Evolutionary conservation across 495 filamentous ascomycete genomes (phyloP), one percentile per base, ranked within the genome.

Genomic region (Penicillium bialowiezense): DNA sequence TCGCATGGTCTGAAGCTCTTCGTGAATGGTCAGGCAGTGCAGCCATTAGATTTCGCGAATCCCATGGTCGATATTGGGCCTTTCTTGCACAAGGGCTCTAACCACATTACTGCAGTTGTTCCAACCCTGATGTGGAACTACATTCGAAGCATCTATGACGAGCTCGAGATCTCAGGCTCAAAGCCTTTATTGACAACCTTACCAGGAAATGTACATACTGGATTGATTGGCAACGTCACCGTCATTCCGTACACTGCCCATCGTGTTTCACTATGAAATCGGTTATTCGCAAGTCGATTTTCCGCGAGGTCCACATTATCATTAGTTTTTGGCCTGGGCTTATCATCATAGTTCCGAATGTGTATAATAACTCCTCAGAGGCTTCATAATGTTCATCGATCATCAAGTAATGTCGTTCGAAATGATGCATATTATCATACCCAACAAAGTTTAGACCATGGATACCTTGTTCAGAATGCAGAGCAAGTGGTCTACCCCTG

Each of bases 81-180:
- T 0, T 62, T 62, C 36, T 49, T 68, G 7, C 44, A 31, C 2
- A 18, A 20, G 1, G 60, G 63, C 0, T 7, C 21, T 14, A 67
- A 64, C 32, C 14, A 43, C 5, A 20, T 65, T 10, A 10, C 36
- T 1, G 43, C 58, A 3, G 29, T 38, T 20, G 35, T 38, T 21
- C 35, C 35, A 3, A 38, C 35, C 13, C 8, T 20, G 12, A 56
- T 68, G 52, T 65, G 62, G 52, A 68, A 68, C 18, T 66, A 65
- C 28, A 42, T 63, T 24, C 52, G 56, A 20, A 38, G 35, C 19
- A 59, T 66, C 5, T 52, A 46, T 1, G 39, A 14, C 17, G 29
- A 51, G 13, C 24, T 58, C 8, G 21, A 39, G 18, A 46, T 28
- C 10, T 45, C 42, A 15, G 45, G 24, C 5, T 10, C 14, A 3